Evolutionary conservation across 345 rosid genomes (phyloP).

Genomic region (Hypericum androsaemum): DNA sequence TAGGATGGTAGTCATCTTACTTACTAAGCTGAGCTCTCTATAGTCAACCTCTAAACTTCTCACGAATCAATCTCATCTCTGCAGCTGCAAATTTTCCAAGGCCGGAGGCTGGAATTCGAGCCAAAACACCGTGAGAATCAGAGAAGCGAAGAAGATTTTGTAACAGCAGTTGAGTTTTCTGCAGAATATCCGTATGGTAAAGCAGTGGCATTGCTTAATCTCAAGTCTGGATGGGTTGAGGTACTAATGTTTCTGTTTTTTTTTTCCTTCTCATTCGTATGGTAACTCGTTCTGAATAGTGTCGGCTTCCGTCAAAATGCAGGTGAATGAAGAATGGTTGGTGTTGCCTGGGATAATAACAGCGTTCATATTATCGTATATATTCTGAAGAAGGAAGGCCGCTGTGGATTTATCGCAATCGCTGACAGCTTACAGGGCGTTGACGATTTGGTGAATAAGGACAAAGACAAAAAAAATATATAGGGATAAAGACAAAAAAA

Average conservation of each 20-base stretch:
- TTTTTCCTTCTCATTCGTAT: neutral
- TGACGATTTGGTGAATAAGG: conserved; percentile 13
- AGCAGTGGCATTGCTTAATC: conserved; percentile 70
- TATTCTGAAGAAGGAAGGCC: conserved; percentile 36
- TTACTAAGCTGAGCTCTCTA: too few relatives aligned
- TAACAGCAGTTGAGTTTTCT: conserved; percentile 81
- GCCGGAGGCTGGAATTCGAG: conserved; percentile 76
- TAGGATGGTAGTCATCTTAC: conserved; percentile 40
- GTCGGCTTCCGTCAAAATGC: conserved; percentile 14
- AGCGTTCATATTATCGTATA: conserved; percentile 54
- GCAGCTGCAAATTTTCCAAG: conserved; percentile 54
- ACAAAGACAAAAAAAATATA: too few relatives aligned
- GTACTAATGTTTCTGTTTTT: conserved; percentile 18
- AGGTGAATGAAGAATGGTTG: conserved; percentile 67
- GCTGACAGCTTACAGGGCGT: conserved; percentile 17
- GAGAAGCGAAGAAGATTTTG: conserved; percentile 44
- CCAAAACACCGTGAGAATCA: conserved; percentile 34
- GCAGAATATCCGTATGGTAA: conserved; percentile 67
- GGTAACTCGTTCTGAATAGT: neutral
- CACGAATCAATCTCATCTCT: conserved; percentile 16
- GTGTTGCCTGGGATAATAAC: conserved; percentile 48
- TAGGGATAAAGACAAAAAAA: too few relatives aligned
- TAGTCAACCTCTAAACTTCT: neutral
- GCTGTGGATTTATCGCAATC: conserved; percentile 15
- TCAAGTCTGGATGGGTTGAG: conserved; percentile 47